Evolutionary conservation across 768 basidiomycete genomes (phyloP), one percentile per base, ranked within the genome.

Genomic region (Mycena venus): DNA sequence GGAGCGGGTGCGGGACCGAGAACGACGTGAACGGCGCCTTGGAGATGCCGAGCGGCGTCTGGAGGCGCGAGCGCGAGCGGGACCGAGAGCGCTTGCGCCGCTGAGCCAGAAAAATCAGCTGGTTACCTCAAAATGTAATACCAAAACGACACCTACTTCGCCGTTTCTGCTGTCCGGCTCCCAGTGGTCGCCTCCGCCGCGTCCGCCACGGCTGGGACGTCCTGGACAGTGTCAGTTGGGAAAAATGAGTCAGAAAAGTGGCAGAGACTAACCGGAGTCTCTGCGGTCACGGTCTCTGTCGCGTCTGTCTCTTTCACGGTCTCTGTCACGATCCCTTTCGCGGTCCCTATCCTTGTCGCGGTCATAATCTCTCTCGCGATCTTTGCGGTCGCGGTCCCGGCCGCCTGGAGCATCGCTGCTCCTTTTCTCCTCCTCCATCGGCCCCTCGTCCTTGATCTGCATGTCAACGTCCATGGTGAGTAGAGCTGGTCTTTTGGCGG

Each of bases 91-190:
- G 92, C 82, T 92, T 91, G 51, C 88, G 91, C 75, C 94, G 93
- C 89, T 92, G 31, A 21, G 23, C 34, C n/a, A 25, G n/a, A n/a
- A 31, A 79, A 25, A 36, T 60, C 49, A 68, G 17, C 78, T 72
- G 61, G 74, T 29, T 55, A 29, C 56, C 51, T 3, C 55, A 17
- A 58, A 25, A 69, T n/a, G 38, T 70, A 27, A 68, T 47, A 62
- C 40, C 47, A 59, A 25, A 25, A 61, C 38, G 68, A 70, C 49
- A 83, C 92, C 80, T 78, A 95, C 95, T 63, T 94, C 94, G 62
- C 88, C 91, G 70, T 90, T 91, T 34, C 95, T 91, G 81, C 92
- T 88, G 36, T 93, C 94, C 0, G 95, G 94, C 78, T 96, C 95
- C 94, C 94, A 96, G 77, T 96, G 94, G 83, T 96, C 95, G 44